Evolutionary conservation across 2,329 filamentous ascomycete genomes (phyloP).

Genomic region (Stenocarpella maydis): DNA sequence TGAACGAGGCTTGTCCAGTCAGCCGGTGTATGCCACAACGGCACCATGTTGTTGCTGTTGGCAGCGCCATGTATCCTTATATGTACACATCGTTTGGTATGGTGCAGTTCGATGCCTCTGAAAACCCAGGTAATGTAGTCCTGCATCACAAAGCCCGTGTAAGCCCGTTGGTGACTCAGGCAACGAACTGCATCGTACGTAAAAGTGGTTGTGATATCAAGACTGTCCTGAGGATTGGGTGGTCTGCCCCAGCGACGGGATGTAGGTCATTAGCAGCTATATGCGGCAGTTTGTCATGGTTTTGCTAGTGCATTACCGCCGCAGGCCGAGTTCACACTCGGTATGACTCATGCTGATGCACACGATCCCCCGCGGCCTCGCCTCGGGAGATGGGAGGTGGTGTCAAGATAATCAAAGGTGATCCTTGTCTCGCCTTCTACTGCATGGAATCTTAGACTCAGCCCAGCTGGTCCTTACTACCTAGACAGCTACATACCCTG

Average conservation of each 20-base stretch:
- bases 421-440: not conserved
- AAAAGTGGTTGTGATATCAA: not conserved
- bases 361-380: not conserved
- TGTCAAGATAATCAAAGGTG: not conserved
- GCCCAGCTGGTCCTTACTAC: too few species aligned
- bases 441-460: not conserved
- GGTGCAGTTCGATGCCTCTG: too few species aligned
- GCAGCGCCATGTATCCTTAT: not conserved
- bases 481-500: too few species aligned
- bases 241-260: not conserved
- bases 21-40: too few species aligned
- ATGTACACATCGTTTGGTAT: not conserved
- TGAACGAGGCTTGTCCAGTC: not conserved
- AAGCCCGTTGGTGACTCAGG: constrained; percentile 14
- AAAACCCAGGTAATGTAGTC: not conserved
- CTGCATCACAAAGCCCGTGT: not conserved
- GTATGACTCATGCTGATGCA: constrained; percentile 24
- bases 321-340: not conserved
- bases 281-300: rapidly evolving
- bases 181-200: not conserved
- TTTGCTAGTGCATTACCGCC: not conserved
- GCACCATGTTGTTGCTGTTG: not conserved
- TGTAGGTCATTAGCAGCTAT: not conserved
- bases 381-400: not conserved
- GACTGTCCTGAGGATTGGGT: not conserved